Evolutionary conservation across 495 filamentous ascomycete genomes (phyloP).

Genomic region (Xylaria longipes): DNA sequence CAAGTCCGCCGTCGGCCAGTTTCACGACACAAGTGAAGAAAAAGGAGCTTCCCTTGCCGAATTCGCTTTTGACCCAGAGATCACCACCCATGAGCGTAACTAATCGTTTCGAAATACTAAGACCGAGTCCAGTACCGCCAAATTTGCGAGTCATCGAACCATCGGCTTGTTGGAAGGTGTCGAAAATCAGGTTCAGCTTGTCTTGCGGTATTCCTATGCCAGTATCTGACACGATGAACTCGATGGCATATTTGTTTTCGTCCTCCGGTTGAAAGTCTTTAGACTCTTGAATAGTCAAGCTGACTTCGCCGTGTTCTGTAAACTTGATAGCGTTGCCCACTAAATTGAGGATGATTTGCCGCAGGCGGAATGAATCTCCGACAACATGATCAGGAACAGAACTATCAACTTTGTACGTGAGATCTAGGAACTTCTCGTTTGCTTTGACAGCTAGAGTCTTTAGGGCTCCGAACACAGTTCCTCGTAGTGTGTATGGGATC

Average conservation of each 20-base stretch:
- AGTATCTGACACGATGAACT: conserved; percentile 96
- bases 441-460: conserved; percentile 96
- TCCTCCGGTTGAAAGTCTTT: conserved; percentile 63
- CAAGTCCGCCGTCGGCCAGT: conserved; percentile 81
- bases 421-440: conserved; percentile 94
- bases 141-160: conserved; percentile 97
- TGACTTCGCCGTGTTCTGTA: conserved; percentile 96
- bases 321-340: conserved; percentile 93
- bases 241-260: conserved; percentile 85
- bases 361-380: conserved; percentile 94
- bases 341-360: conserved; percentile 89
- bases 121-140: conserved; percentile 91
- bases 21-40: conserved; percentile 96
- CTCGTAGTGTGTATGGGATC: conserved; percentile 93
- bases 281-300: conserved; percentile 85
- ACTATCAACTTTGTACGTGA: conserved; percentile 93
- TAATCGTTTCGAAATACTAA: conserved; percentile 95
- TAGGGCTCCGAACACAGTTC: conserved; percentile 96
- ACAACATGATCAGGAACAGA: conserved; percentile 96
- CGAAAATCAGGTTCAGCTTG: conserved; percentile 97
- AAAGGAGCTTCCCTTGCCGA: conserved; percentile 93
- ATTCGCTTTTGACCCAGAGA: conserved; percentile 95
- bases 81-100: conserved; percentile 98
- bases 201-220: conserved; percentile 96
- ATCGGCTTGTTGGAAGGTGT: conserved; percentile 99